Base-by-base conservation (phyloP, 2,329 filamentous ascomycete genomes). In the Epichloe gansuensis region DNA sequence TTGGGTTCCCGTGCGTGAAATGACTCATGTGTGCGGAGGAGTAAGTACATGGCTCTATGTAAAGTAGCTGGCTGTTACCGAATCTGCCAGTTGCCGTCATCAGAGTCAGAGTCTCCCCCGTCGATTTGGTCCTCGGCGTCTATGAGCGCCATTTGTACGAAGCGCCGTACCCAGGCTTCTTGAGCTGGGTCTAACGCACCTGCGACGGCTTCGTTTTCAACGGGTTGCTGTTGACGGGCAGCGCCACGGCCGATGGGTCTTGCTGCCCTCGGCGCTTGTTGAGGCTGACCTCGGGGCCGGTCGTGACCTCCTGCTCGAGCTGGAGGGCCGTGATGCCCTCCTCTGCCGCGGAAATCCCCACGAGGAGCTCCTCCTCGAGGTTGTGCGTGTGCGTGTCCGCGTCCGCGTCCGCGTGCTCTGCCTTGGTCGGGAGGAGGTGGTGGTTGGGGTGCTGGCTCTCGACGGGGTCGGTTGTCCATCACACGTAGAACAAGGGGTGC, bases 401-500 rank as follows among this genome's bases (percentile, higher is more conserved):
- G 45, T 38, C 9, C 31, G 9, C 39, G 47, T 27, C 17, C 41
- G 25, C 31, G 31, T 39, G 17, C 49, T 44, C 41, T 23, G 15
- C 36, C 45, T 44, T 6, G 45, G 2, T 12, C 47, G 23, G 51
- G 51, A 25, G 17, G 51, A 44, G 31, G 44, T 21, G 40, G 50
- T 13, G 51, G 51, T 21, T 40, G 51, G 7, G 47, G 46, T 39
- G 51, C 46, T 4, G 39, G 46, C 15, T 58, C 63, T 27, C 58
- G 60, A 50, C 56, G 63, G 38, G 59, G 62, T 50, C 65, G 66
- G 47, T 67, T 65, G 39, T 71, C 69, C 40, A 73, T 71, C 31
- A 81, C 74, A 34, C 77, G 71, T 34, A 81, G 71, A 12, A 81
- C 76, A 11, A 80, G 70, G 4, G 77, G 77, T 1, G 74, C 77